A percentile compares a stretch with the other conserved stretches of the same genome.
Conservation (phyloP, 495 filamentous ascomycete genomes). For the Annulohypoxylon bovei region DNA sequence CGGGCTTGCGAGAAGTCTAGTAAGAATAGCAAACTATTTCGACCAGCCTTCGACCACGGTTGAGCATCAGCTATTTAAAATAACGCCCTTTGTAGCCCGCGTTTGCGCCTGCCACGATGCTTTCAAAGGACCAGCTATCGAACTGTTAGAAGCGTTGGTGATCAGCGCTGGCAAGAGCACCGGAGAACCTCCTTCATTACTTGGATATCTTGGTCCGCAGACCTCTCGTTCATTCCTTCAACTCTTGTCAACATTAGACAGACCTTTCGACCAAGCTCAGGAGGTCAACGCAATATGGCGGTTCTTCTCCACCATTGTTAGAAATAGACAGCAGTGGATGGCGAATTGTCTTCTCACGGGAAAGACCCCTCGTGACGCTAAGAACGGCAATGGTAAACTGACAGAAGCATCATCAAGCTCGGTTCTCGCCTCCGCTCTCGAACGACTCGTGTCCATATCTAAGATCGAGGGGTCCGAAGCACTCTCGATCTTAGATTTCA, state of each 20-base stretch:
- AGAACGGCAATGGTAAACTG: conserved; percentile 64
- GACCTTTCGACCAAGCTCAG: conserved; percentile 69
- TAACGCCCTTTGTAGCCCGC: conserved; percentile 75
- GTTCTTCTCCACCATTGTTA: conserved; percentile 86
- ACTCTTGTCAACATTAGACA: conserved; percentile 79
- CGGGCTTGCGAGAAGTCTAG: conserved; percentile 70
- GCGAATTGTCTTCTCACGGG: conserved; percentile 92
- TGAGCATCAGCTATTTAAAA: conserved; percentile 82
- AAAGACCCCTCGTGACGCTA: conserved; percentile 76
- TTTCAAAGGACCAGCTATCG: conserved; percentile 71
- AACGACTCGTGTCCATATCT: conserved; percentile 74
- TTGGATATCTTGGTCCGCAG: conserved; percentile 85
- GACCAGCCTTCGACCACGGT: conserved; percentile 69
- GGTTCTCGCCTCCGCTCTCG: conserved; percentile 78
- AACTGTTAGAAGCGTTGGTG: conserved; percentile 79
- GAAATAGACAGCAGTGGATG: conserved; percentile 94
- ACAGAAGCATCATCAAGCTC: conserved; percentile 63
- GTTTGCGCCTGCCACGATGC: conserved; percentile 76
- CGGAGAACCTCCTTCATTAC: conserved; percentile 84
- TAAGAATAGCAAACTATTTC: conserved; percentile 74
- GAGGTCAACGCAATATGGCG: conserved; percentile 79
- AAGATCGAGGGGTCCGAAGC: conserved; percentile 68
- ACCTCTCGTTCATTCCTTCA: conserved; percentile 84
- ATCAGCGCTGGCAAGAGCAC: conserved; percentile 67
- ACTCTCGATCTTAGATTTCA: conserved; percentile 83